Evolutionary conservation across 2,329 filamentous ascomycete species (phyloP).

Genomic region (Leptosphaerulina australis): DNA sequence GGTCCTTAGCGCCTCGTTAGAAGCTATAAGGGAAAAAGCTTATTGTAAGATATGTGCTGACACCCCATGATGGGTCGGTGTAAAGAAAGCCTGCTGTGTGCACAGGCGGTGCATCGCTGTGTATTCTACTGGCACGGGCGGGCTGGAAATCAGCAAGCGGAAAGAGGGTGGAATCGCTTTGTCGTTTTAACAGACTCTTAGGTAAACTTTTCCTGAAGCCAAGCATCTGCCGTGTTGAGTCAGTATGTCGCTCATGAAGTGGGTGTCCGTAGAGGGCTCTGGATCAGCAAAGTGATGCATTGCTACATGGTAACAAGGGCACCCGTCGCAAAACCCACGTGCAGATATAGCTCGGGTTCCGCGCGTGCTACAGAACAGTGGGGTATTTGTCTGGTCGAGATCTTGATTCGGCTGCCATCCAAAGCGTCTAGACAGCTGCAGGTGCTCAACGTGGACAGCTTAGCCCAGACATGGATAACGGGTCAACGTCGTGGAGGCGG

Average conservation of each 20-base stretch:
- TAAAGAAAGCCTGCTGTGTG: background rate
- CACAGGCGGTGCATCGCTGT: background rate
- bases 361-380: no score
- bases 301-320: background rate
- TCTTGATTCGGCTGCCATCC: background rate
- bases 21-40: background rate
- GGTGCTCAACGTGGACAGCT: background rate
- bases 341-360: background rate
- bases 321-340: background rate
- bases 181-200: background rate
- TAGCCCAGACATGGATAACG: background rate
- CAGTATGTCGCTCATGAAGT: constrained; percentile 6
- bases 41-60: constrained; percentile 1
- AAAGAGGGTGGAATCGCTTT: background rate
- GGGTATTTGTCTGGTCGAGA: background rate
- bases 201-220: constrained; percentile 2
- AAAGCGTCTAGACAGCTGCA: background rate
- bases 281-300: constrained; percentile 1
- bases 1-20: background rate
- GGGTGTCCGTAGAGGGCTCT: constrained; percentile 9
- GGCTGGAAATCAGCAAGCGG: background rate
- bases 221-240: background rate
- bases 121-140: background rate
- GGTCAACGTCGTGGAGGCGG: no score
- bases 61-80: background rate